Conservation (phyloP, 345 rosid genomes). For the Hibiscus syriacus region DNA sequence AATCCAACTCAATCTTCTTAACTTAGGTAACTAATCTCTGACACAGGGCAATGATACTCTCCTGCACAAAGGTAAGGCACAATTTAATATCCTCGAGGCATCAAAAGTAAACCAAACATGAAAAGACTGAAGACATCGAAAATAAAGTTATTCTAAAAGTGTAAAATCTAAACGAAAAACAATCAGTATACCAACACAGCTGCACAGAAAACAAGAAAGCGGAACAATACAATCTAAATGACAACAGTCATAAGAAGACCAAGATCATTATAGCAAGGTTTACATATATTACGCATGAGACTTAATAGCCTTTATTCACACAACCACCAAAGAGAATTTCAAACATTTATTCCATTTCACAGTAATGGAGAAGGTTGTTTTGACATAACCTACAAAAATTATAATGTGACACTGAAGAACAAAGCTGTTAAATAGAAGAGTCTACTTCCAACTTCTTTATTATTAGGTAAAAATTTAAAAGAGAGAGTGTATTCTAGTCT, state of each 20-base stretch:
- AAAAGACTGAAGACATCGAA: background rate
- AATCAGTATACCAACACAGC: background rate
- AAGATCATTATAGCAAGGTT: no score
- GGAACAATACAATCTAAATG: no score
- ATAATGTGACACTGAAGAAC: background rate
- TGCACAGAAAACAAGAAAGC: background rate
- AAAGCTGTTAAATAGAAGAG: background rate
- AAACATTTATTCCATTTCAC: slow-evolving; percentile 1
- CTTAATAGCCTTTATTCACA: no score
- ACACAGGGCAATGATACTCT: slow-evolving; percentile 87
- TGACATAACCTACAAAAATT: background rate
- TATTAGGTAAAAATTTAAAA: background rate
- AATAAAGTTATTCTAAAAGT: background rate
- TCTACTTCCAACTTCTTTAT: background rate
- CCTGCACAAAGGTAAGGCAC: slow-evolving; percentile 33
- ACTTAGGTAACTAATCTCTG: no score
- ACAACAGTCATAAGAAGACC: no score
- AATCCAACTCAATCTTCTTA: no score
- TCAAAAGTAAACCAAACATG: slow-evolving; percentile 4
- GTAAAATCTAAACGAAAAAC: background rate
- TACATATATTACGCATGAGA: no score
- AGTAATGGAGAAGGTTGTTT: background rate
- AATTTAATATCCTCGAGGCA: background rate
- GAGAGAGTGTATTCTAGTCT: background rate
- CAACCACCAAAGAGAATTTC: no score